Base-by-base conservation (phyloP, 1,284 basidiomycete species). In the Cryptococcus wingfieldii region DNA sequence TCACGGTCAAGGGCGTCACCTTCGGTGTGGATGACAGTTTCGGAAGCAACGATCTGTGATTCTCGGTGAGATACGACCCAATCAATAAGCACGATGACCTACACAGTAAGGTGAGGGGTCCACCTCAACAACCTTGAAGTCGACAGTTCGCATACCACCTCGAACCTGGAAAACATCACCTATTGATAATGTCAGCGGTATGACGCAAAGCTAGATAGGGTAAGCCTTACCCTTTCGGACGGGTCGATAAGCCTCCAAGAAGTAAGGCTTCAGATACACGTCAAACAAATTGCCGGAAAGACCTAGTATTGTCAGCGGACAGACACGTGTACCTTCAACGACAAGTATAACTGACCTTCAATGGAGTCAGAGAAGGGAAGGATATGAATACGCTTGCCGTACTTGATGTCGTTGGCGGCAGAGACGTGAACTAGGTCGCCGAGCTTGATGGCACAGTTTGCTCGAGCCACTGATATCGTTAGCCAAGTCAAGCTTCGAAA, bases 111-210 rank as follows among this genome's bases (percentile, higher is more conserved):
- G 71, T 6, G 74, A 71, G 0, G 73, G 73, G 50, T 77, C 68
- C 51, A 60, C 68, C 48, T 66, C 73, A 37, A 60, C 61, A 39
- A 54, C 91, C 79, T 99, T 98, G 84, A 98, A 99, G 79, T 99
- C 96, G 45, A 98, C 96, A 50, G 92, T 93, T 65, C 93, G 82
- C 89, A 94, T 94, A 58, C 92, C 95, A 68, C 95, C 96, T 64
- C 95, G 89, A 60, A 98, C 94, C 55, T 97, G 88, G 86, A 99
- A 99, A 12, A 95, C 97, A 76, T 98, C 96, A 53, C 95, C 94
- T 81, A 37, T 5, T 10, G n/a, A 39, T n/a, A 9, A 48, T 47
- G 28, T 27, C 31, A 34, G 31, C 31, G 5, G 25, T 2, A 1
- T 43, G 16, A 13, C 27, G 47, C 9, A 39, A n/a, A 38, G 86